These are phyloP conservation scores for Myriosclerotinia curreyana DNA, from an alignment of 2,329 filamentous ascomycete genomes.

Conservation along the genomic window DNA sequence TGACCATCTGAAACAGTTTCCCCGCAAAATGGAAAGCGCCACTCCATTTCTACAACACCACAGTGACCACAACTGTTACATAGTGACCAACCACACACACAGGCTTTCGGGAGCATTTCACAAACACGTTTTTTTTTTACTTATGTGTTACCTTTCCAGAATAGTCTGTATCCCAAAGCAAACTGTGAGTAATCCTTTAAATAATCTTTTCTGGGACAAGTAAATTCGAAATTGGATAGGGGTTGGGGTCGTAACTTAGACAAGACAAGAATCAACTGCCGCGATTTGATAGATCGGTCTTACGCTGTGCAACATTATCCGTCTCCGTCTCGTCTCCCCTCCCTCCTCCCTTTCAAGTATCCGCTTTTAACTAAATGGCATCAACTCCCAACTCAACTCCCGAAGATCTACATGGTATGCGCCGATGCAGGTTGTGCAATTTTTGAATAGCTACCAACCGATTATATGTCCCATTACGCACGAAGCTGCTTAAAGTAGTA, in stretches of 20 bases:
- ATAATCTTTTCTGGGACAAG: not conserved
- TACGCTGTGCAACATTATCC: not conserved
- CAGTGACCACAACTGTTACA: too few species aligned
- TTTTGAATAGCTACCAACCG: not conserved
- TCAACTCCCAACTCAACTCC: not conserved
- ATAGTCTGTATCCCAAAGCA: not conserved
- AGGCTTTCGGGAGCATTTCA: not conserved
- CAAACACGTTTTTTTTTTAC: slow-evolving; percentile 15
- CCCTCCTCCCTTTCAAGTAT: not conserved
- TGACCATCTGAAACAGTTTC: slow-evolving; percentile 22
- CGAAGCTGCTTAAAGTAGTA: slow-evolving; percentile 7
- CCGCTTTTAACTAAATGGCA: not conserved
- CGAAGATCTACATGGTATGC: not conserved
- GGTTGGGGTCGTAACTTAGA: not conserved
- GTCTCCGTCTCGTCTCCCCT: too few species aligned
- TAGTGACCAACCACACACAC: too few species aligned
- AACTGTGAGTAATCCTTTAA: not conserved
- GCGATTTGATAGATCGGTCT: not conserved
- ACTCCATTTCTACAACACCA: slow-evolving; percentile 13
- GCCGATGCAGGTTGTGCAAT: not conserved
- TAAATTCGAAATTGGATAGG: not conserved
- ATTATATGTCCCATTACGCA: not conserved
- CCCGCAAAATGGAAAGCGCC: slow-evolving; percentile 19
- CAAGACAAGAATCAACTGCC: slow-evolving; percentile 6
- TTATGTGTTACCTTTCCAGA: not conserved